Evolutionary conservation across 257 asterid species (phyloP).

Genomic region (Jacaranda copaia): DNA sequence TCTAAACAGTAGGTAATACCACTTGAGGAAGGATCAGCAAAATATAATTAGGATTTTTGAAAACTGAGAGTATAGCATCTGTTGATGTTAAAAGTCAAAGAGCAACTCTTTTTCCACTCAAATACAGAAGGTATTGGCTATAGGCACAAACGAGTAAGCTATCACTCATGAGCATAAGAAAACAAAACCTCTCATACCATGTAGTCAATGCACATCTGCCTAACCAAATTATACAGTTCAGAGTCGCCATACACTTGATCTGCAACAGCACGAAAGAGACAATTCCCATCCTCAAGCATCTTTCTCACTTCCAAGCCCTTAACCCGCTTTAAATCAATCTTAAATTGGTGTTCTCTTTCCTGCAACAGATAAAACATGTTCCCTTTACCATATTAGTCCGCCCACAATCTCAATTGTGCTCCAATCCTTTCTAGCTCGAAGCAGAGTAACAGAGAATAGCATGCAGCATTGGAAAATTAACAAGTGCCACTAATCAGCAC

Average conservation of each 20-base stretch:
- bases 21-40: neutral
- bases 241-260: slow-evolving; percentile 99
- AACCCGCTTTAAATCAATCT: slow-evolving; percentile 79
- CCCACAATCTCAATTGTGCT: slow-evolving; percentile 5
- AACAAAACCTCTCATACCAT: slow-evolving; percentile 64
- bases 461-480: slow-evolving; percentile 11
- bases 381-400: neutral
- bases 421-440: slow-evolving; percentile 17
- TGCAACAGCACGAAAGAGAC: slow-evolving; percentile 99
- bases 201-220: slow-evolving; percentile 99
- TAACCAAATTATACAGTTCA: slow-evolving; percentile 80
- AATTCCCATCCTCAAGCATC: slow-evolving; percentile 97
- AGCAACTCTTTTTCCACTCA: neutral
- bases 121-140: neutral
- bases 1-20: slow-evolving; percentile 17
- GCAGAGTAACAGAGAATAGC: slow-evolving; percentile 24
- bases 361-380: slow-evolving; percentile 44
- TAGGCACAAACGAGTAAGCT: slow-evolving; percentile 3
- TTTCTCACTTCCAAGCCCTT: slow-evolving; percentile 93
- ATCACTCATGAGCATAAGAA: slow-evolving; percentile 8
- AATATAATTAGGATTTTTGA: neutral
- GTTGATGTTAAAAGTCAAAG: slow-evolving; percentile 25
- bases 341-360: slow-evolving; percentile 96
- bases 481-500: slow-evolving; percentile 2
- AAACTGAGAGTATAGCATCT: neutral